Percentiles rank a stretch among this genome's conserved stretches.
phyloP scores from a whole-genome alignment of 495 filamentous ascomycete species.

The Xylaria curta region DNA sequence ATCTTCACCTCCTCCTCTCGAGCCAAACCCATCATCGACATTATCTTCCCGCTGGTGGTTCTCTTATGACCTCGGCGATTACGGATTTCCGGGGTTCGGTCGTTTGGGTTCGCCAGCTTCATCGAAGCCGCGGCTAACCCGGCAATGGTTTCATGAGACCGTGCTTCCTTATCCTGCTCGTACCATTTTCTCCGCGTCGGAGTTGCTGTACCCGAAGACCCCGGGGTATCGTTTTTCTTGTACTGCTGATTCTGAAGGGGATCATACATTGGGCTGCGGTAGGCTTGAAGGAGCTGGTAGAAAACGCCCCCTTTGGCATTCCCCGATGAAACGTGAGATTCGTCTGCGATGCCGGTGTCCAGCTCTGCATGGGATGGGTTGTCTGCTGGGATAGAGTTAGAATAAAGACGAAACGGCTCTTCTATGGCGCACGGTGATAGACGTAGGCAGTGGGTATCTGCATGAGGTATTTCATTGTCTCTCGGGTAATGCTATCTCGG shows the following conservation, averaged over 20 bases:
- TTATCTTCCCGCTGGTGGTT: conserved; percentile 37
- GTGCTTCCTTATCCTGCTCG: conserved; percentile 52
- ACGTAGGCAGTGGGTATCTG: neutral
- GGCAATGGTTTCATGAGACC: conserved; percentile 45
- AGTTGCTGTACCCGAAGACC: conserved; percentile 47
- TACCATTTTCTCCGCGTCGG: conserved; percentile 70
- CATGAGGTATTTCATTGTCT: neutral
- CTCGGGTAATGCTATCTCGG: neutral
- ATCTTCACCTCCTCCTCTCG: conserved; percentile 73
- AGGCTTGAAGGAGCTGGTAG: conserved; percentile 26
- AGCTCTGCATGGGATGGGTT: neutral
- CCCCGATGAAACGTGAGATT: conserved; percentile 16
- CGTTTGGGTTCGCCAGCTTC: conserved; percentile 49
- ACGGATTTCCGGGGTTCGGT: conserved; percentile 23
- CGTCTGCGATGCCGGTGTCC: neutral
- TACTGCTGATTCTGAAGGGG: neutral
- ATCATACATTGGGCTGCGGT: conserved; percentile 14
- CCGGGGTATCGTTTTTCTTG: neutral
- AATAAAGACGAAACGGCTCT: neutral
- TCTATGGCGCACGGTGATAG: neutral
- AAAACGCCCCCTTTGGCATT: conserved; percentile 20
- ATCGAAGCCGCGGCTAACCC: conserved; percentile 53
- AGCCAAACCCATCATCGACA: conserved; percentile 44
- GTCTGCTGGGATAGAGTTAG: conserved; percentile 8
- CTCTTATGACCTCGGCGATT: conserved; percentile 33